These are phyloP conservation scores for Spizellomyces punctatus DNA, from an alignment of 192 early-diverging fungal genomes.

Conservation along the genomic window DNA sequence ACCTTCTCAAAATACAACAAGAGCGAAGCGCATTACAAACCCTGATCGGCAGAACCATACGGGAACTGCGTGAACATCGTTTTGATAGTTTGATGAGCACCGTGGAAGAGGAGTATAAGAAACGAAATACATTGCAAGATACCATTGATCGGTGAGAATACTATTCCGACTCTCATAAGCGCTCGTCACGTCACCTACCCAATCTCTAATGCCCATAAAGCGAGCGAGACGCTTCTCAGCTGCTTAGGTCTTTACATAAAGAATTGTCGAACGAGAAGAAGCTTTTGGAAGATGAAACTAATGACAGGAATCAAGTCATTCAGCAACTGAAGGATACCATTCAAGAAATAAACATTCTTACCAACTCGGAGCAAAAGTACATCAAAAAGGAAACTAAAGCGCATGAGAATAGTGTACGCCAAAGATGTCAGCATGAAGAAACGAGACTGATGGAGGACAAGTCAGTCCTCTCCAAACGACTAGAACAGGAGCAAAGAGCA, in stretches of 20 bases:
- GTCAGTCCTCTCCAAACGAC: slow-evolving; percentile 30
- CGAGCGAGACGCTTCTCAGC: slow-evolving; percentile 48
- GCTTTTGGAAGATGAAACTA: slow-evolving; percentile 57
- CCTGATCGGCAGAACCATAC: slow-evolving; percentile 44
- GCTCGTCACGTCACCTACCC: too few relatives aligned
- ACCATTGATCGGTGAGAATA: slow-evolving; percentile 53
- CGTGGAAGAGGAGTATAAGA: slow-evolving; percentile 61
- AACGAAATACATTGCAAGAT: slow-evolving; percentile 59
- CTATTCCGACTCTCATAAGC: neutral
- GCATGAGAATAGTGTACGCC: slow-evolving; percentile 56
- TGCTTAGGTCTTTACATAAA: slow-evolving; percentile 53
- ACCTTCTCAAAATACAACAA: slow-evolving; percentile 56
- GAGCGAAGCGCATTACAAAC: slow-evolving; percentile 53
- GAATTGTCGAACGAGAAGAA: slow-evolving; percentile 55
- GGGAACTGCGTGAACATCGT: slow-evolving; percentile 50
- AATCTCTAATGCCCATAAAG: neutral
- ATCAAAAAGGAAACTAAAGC: slow-evolving; percentile 68
- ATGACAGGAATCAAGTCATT: slow-evolving; percentile 62
- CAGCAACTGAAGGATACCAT: slow-evolving; percentile 69
- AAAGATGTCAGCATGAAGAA: slow-evolving; percentile 49
- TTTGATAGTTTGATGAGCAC: slow-evolving; percentile 53
- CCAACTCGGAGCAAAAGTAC: slow-evolving; percentile 62
- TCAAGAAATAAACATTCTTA: slow-evolving; percentile 65
- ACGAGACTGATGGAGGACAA: slow-evolving; percentile 38
- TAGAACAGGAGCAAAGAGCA: slow-evolving; percentile 53